Base-by-base conservation (phyloP, 2,329 filamentous ascomycete species). In the Aspergillus phoenicis region DNA sequence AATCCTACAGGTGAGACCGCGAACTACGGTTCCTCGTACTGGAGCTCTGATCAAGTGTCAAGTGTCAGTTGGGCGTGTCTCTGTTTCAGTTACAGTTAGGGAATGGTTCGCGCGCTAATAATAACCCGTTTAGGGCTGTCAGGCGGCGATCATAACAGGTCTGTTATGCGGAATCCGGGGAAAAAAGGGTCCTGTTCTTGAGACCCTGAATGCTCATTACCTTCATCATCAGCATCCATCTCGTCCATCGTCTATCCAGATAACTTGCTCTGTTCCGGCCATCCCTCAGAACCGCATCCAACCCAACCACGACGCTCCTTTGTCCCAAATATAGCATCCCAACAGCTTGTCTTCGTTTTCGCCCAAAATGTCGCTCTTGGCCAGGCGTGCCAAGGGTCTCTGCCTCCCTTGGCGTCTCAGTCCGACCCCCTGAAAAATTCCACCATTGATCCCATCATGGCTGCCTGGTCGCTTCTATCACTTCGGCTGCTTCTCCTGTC, bases 401-500 rank as follows among this genome's bases (percentile, higher is more conserved):
- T 28, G 28, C 17, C 33, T 26, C 53, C 53, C 53, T 56, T 56
- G 53, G 53, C 53, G 53, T 56, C 53, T 56, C 53, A 56, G 53
- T 47, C 39, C 26, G 53, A 45, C 39, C 53, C 53, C 53, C 39
- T 56, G 39, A 56, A 30, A 45, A 15, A 13, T 15, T 28, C 53
- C 41, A 56, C 53, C 53, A 36, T 56, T 41, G 5, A 45, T 56
- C 6, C 8, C 53, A 43, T 56, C 26, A 56, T 56, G 53, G 39
- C 43, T 56, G 53, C 53, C 53, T 56, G 41, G n/a, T 53, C 26
- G 17, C 15, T 51, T 30, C 47, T 51, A 30, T 30, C 24, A 17
- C 24, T 49, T 28, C 26, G 26, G n/a, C 47, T 13, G 47, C 30
- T 45, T 45, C 20, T 24, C 33, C 41, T 10, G 47, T 51, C 45